These are phyloP conservation scores for Coniferiporia weirii DNA, from an alignment of 1,284 basidiomycete genomes.

Conservation along the genomic window DNA sequence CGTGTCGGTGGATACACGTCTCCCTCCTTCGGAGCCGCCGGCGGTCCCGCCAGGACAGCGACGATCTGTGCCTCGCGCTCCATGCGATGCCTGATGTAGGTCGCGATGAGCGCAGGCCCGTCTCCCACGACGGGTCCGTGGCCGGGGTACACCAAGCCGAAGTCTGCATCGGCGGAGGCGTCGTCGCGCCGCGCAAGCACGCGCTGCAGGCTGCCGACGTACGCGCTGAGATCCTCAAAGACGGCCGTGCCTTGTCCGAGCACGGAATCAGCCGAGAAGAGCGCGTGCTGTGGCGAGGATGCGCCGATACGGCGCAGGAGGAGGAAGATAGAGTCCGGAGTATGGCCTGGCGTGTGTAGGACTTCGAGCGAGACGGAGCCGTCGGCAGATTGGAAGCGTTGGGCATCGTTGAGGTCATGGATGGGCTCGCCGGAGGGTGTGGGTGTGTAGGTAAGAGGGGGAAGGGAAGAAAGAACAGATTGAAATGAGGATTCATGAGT, in stretches of 20 bases:
- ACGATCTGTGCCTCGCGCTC: conserved; percentile 82
- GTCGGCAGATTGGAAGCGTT: conserved; percentile 34
- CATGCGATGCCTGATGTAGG: conserved; percentile 79
- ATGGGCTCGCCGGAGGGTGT: conserved; percentile 37
- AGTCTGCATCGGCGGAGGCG: conserved; percentile 28
- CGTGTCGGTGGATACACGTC: conserved; percentile 29
- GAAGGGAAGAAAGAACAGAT: conserved; percentile 39
- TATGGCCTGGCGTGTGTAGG: conserved; percentile 89
- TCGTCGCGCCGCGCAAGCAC: conserved; percentile 42
- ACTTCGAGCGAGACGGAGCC: conserved; percentile 43
- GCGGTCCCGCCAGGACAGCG: conserved; percentile 41
- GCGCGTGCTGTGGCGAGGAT: conserved; percentile 42
- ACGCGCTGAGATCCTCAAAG: conserved; percentile 79
- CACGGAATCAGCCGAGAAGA: conserved; percentile 90
- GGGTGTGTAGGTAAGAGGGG: conserved; percentile 40
- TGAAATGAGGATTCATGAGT: conserved; percentile 31
- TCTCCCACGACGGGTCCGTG: conserved; percentile 78
- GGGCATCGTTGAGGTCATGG: conserved; percentile 53
- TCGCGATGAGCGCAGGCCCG: conserved; percentile 52
- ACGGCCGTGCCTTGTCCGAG: conserved; percentile 89
- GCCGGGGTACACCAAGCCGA: conserved; percentile 70
- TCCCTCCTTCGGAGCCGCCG: conserved; percentile 21
- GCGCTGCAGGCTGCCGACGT: conserved; percentile 65
- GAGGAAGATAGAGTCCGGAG: conserved; percentile 78
- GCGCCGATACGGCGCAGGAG: conserved; percentile 38